These are phyloP conservation scores for Mitragyna speciosa DNA, from an alignment of 257 asterid species.

Conservation along the genomic window DNA sequence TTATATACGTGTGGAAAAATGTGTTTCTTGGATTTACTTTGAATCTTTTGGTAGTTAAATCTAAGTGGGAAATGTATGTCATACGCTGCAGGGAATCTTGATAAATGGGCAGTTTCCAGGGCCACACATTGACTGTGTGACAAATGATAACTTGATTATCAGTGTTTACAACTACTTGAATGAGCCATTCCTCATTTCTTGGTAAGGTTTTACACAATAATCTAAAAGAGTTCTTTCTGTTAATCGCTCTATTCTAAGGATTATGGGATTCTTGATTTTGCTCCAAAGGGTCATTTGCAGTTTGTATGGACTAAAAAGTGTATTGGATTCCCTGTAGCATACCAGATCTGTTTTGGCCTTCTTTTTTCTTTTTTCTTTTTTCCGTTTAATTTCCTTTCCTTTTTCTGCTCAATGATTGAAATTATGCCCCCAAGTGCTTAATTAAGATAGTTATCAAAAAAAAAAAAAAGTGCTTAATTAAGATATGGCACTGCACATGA, in stretches of 20 bases:
- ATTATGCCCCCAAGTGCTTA: not conserved
- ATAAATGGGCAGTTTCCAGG: constrained; percentile 98
- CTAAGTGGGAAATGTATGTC: constrained; percentile 17
- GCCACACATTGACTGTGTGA: constrained; percentile 88
- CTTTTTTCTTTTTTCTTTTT: not conserved
- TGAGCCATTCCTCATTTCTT: constrained; percentile 93
- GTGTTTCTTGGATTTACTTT: constrained; percentile 23
- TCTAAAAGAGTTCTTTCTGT: constrained; percentile 3
- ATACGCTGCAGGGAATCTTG: constrained; percentile 75
- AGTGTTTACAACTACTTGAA: constrained; percentile 75
- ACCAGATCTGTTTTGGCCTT: constrained; percentile 19
- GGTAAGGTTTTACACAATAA: constrained; percentile 39
- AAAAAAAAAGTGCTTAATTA: not conserved
- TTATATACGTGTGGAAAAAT: not conserved
- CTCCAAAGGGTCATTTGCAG: not conserved
- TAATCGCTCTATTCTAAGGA: not conserved
- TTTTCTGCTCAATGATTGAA: constrained; percentile 5
- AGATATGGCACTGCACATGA: not conserved
- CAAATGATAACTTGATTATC: constrained; percentile 90
- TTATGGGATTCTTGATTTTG: not conserved
- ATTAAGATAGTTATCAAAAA: too few relatives aligned
- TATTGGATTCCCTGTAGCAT: not conserved
- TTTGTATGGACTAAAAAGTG: not conserved
- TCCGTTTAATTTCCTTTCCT: not conserved
- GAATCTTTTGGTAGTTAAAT: constrained; percentile 2